Evolutionary conservation across 2,329 filamentous ascomycete genomes (phyloP), one percentile per base, ranked within the genome.

Genomic region (Aspergillus pseudoterreus): DNA sequence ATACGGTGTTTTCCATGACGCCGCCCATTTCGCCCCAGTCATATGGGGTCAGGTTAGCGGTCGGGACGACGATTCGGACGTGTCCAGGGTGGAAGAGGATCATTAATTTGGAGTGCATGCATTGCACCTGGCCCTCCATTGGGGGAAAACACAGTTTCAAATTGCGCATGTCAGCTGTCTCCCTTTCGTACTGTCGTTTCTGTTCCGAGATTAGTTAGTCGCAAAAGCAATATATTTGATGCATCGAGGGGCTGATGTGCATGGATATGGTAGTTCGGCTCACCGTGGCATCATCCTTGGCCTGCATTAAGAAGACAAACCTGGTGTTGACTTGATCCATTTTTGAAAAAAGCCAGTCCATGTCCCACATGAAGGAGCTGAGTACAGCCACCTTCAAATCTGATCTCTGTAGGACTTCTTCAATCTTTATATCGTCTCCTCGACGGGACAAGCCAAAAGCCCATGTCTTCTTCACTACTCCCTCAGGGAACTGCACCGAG

Each of bases 61-160:
- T 92, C 0, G 94, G 91, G 2, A 97, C 77, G 1, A 87, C 92
- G 42, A 99, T 78, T 6, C 94, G 83, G 14, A 96, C 71, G 66
- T 91, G 85, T 1, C 73, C 73, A 0, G 81, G 73, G 60, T 90
- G 89, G 61, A 91, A 92, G n/a, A 97, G 78, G 1, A 97, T 72
- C 80, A 95, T 92, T 41, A 97, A 77, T 67, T 99, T 97, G 45
- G 90, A 95, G 70, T 97, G 94, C 91, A 97, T 96, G 61, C 80
- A 85, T 21, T 85, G 86, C 5, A 83, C 73, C 43, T 82, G 76
- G 1, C 83, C 82, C 38, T 83, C 77, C 88, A 96, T 92, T 2
- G 81, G 80, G 14, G 92, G 92, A 64, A 97, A 96, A 66, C 89
- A 91, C 50, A 85, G 60, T 17, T 82, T 82, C 50, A 95, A 77